Base-by-base conservation (phyloP, 2,329 filamentous ascomycete species). In the Sporothrix brasiliensis region DNA sequence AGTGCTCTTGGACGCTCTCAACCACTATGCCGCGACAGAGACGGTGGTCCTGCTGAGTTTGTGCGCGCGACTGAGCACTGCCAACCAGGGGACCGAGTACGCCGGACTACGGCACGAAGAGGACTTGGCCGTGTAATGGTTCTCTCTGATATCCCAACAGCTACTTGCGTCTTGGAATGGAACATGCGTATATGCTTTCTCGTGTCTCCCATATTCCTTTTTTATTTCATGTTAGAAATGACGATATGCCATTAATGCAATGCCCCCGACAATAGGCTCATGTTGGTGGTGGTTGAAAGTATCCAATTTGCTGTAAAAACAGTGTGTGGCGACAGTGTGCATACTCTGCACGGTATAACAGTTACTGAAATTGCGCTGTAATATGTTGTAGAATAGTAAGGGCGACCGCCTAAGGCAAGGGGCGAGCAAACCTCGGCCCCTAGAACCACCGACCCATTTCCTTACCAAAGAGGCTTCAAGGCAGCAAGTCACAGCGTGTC, bases 11-110 rank as follows among this genome's bases (percentile, higher is more conserved):
- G 95, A 98, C 78, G 94, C 93, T 72, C 85, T 99, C 73, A 98
- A 99, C 76, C 97, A 98, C 80, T 96, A 97, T 76, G 95, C 95
- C 2, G 95, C 95, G 0, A 98, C 95, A 0, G 95, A 99, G 83
- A 98, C 95, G 52, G 94, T 97, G 3, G 95, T 97, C 21, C 85
- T 99, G 74, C 82, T 98, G 73, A 94, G 94, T 74, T 83, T 99
- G 19, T 97, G 93, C 77, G 93, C 93, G 14, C 82, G 93, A 72
- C 78, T 97, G 76, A 94, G 91, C 76, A 92, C 91, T 71, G 92
- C 92, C 14, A 93, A 92, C 72, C 91, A 94, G 77, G 92, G 91
- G 24, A 89, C 87, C 0, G 87, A 89, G 77, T 89, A 86, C 76
- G 85, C 86, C 11, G 88, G 87, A 2, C 75, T 88, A 71, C 82